Base-by-base conservation (phyloP, 192 early-diverging fungal species). In the Backusella sp. region DNA sequence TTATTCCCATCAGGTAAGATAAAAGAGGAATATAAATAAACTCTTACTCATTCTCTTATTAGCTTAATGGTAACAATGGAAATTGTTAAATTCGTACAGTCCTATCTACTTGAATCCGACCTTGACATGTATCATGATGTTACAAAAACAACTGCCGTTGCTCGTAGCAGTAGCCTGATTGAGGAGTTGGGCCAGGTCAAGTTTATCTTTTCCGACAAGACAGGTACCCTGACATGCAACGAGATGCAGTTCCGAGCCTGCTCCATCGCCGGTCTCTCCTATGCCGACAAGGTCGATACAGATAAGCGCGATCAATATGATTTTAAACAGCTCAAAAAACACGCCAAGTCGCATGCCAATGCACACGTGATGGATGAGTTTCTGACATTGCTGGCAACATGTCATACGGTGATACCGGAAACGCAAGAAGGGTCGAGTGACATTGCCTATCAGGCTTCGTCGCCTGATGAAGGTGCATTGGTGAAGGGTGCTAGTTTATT, bases 61-160 rank as follows among this genome's bases (percentile, higher is more conserved):
- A 94, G 93, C 87, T 92, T 98, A 84, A 97, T 99, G 79, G 95
- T 99, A 26, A 98, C 96, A 19, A 97, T 99, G 96, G 98, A 99
- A 80, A 89, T 98, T 67, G 96, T 98, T 46, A 99, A 99, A 85
- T 98, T 92, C 81, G 90, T 91, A 82, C 91, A 96, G 79, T 93
- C 94, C 1, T 84, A 88, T 73, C 85, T 98, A 30, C 98, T 99
- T 82, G 94, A 96, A 84, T 86, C 88, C 11, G 97, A 99, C 77
- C 78, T 96, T 80, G 98, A 99, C 80, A 95, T 99, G 89, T 99
- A 98, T 84, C 92, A 98, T 75, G 98, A 96, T 80, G 84, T 87
- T 44, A 93, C 94, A 2, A 94, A 98, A 81, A 97, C 97, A 19
- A 93, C 98, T 15, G 96, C 98, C 11, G 87, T 94, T 52, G 95